These are phyloP conservation scores for Saccharomycopsis capsularis DNA, from an alignment of 805 yeast species.

Conservation along the genomic window DNA sequence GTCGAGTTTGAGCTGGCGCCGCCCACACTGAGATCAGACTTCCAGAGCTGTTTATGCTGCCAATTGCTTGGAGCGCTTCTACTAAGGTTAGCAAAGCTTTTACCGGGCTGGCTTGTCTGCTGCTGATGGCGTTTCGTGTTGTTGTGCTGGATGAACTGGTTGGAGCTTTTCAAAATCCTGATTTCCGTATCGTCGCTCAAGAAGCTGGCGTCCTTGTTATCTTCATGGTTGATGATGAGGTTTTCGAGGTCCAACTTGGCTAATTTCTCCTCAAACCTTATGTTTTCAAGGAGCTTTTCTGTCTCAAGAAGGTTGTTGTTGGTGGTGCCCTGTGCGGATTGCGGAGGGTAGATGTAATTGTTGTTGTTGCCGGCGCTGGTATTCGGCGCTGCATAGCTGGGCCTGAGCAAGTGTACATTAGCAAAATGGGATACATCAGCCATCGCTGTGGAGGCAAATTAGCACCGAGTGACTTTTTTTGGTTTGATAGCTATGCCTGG, in stretches of 20 bases:
- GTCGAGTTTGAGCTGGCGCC: no score
- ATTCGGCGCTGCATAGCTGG: background rate
- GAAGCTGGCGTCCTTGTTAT: conserved; percentile 6
- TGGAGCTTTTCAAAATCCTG: conserved; percentile 3
- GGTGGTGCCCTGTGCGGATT: background rate
- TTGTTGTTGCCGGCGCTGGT: background rate
- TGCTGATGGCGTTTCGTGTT: background rate
- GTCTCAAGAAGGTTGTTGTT: conserved; percentile 2
- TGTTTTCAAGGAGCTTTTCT: conserved; percentile 10
- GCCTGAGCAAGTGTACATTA: background rate
- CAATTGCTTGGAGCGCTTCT: conserved; percentile 1
- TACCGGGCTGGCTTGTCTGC: background rate
- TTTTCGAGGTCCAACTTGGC: conserved; percentile 15
- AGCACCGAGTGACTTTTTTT: no score
- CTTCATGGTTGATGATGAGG: conserved; percentile 9
- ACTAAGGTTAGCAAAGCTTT: background rate
- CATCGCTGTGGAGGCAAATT: background rate
- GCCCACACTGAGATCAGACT: no score
- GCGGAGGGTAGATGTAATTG: background rate
- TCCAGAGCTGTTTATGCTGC: no score
- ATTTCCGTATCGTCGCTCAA: conserved; percentile 15
- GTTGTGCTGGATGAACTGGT: conserved; percentile 1
- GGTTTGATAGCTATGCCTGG: no score
- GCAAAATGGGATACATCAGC: background rate
- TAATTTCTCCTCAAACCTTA: conserved; percentile 14